A percentile compares a stretch with the other conserved stretches of the same genome.
Conservation (phyloP, 1,139 yeast genomes). For the Meyerozyma sp. region DNA sequence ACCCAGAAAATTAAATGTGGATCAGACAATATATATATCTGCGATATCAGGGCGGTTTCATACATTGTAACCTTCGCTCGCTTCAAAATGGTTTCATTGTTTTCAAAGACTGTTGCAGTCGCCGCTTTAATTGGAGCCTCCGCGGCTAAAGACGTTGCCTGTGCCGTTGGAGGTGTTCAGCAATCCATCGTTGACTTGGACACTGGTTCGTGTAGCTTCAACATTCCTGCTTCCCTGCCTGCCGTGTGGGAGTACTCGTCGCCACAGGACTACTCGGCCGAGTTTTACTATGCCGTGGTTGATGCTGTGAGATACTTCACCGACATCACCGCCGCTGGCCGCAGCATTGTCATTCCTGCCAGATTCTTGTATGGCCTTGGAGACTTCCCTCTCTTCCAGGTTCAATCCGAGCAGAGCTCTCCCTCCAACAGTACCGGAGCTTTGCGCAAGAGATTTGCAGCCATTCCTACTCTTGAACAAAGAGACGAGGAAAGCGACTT, state of each 20-base stretch:
- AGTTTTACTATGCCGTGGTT: conserved; percentile 9
- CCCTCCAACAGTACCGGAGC: conserved; percentile 20
- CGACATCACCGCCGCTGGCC: conserved; percentile 10
- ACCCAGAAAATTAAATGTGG: neutral
- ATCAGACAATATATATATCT: neutral
- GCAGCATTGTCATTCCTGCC: conserved; percentile 9
- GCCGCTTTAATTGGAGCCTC: neutral
- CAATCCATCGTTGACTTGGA: conserved; percentile 10
- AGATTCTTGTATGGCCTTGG: conserved; percentile 5
- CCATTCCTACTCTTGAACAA: conserved; percentile 6
- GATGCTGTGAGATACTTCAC: conserved; percentile 8
- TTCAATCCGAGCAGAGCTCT: conserved; percentile 7
- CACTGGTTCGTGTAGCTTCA: conserved; percentile 10
- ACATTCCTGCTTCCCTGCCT: conserved; percentile 7
- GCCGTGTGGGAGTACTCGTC: conserved; percentile 9
- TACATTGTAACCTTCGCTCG: neutral
- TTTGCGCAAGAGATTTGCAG: conserved; percentile 35
- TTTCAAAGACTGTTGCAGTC: neutral
- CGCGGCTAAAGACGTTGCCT: conserved; percentile 8
- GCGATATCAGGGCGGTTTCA: neutral
- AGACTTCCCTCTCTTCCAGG: conserved; percentile 5
- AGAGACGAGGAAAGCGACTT: conserved; percentile 10
- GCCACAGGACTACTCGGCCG: conserved; percentile 10
- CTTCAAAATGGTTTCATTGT: neutral
- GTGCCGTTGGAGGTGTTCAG: conserved; percentile 10